Base-by-base conservation (phyloP, 768 basidiomycete genomes). In the Naganishia antarctica region DNA sequence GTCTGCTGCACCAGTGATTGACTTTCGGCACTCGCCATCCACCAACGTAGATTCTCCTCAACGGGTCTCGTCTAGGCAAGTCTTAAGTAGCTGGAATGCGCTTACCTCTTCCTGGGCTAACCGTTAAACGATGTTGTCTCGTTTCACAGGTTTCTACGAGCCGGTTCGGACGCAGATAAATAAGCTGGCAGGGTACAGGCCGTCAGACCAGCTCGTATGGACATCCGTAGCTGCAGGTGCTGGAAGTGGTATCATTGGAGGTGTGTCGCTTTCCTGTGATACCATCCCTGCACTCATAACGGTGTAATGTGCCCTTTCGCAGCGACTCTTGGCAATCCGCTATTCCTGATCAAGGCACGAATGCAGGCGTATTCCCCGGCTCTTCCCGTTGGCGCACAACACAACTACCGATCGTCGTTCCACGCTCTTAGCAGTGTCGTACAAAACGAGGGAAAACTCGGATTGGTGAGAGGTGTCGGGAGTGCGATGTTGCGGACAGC, bases 331-430 rank as follows among this genome's bases (percentile, higher is more conserved):
- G 75, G 74, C 32, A 76, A 71, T 12, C 74, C 75, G 3, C 68
- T 76, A 6, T 99, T 96, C 79, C 81, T 99, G 63, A 85, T 99
- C 74, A 99, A 99, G 80, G 96, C 96, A 5, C 85, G 96, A 47
- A 97, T 99, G 88, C 96, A 99, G 82, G 96, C 96, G 29, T 99
- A 91, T 79, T 98, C 93, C 0, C 92, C 94, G 7, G 85, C 86
- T 43, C 82, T 97, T 12, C 94, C 96, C 8, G 90, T 99, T 60
- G 96, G 96, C 64, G 83, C 91, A 9, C 96, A 99, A 73, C 94
- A 92, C 76, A 75, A 90, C 70, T 99, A 99, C 80, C 89, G 87
- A 70, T 87, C 78, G 69, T 87, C 89, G 0, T 84, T 87, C 61
- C 81, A 94, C 71, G 96, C 92, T 0, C 78, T 99, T 18, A 76